Percentiles rank a stretch among this genome's conserved stretches.
phyloP scores from a whole-genome alignment of 2,329 filamentous ascomycete species.

The Endothia cerciana region DNA sequence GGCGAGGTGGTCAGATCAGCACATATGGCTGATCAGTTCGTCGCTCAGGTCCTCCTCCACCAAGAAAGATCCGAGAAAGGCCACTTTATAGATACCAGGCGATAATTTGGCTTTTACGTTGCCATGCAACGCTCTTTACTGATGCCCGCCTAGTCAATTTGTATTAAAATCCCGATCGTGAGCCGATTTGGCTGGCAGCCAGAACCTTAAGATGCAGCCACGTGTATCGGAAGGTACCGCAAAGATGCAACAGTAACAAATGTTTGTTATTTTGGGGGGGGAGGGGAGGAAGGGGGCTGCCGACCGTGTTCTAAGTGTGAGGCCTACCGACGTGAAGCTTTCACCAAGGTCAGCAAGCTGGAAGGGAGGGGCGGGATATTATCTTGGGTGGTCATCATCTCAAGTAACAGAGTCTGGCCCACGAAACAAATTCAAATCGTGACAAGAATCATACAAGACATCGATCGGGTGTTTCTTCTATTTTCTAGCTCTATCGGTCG shows the following conservation, averaged over 20 bases:
- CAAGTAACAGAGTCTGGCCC: not conserved
- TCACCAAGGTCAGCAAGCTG: not conserved
- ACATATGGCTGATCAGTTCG: too few relatives aligned
- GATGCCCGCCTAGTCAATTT: not conserved
- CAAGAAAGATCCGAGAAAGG: too few relatives aligned
- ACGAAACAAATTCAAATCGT: not conserved
- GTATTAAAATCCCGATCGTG: not conserved
- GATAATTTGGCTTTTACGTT: too few relatives aligned
- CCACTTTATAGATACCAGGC: too few relatives aligned
- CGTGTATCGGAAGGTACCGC: not conserved
- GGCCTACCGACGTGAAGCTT: too few relatives aligned
- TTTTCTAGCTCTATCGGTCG: not conserved
- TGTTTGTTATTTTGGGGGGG: not conserved
- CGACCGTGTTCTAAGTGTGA: too few relatives aligned
- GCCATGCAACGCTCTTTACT: too few relatives aligned
- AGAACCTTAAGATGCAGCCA: not conserved
- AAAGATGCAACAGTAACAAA: not conserved
- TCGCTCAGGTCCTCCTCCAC: too few relatives aligned
- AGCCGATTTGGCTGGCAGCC: not conserved
- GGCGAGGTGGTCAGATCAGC: too few relatives aligned
- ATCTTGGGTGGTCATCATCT: not conserved
- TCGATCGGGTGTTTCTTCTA: not conserved
- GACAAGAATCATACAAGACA: not conserved
- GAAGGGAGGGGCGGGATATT: not conserved
- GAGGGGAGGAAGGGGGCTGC: not conserved